phyloP scores from a whole-genome alignment of 2,329 filamentous ascomycete genomes.

The Trichoderma sp. region DNA sequence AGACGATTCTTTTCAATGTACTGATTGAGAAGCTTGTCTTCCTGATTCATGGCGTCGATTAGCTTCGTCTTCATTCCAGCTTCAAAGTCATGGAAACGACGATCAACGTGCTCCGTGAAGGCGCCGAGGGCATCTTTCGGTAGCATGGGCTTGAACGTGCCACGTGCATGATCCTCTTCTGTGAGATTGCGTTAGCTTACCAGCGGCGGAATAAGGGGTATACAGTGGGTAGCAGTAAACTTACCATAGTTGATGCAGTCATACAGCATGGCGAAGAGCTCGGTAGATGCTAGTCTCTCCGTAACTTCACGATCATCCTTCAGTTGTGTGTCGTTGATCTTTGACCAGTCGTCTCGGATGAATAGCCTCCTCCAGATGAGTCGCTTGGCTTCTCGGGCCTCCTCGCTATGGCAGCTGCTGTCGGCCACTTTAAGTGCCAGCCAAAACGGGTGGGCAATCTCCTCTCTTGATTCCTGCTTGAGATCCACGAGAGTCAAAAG shows the following conservation, averaged over 20 bases:
- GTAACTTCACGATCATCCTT: conserved; percentile 72
- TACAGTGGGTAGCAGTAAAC: conserved; percentile 36
- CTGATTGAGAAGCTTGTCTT: conserved; percentile 68
- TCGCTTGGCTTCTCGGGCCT: conserved; percentile 61
- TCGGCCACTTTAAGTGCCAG: conserved; percentile 68
- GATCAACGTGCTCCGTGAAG: conserved; percentile 63
- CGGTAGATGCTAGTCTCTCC: conserved; percentile 64
- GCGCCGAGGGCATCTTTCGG: conserved; percentile 62
- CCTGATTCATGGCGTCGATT: conserved; percentile 70
- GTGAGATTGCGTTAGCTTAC: conserved; percentile 30
- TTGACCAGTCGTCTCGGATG: conserved; percentile 81
- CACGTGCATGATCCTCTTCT: conserved; percentile 50
- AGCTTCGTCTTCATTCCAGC: conserved; percentile 69
- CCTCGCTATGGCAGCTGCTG: conserved; percentile 58
- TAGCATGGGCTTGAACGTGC: conserved; percentile 50
- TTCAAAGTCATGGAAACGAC: conserved; percentile 62
- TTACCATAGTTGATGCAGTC: conserved; percentile 68
- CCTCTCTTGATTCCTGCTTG: conserved; percentile 52
- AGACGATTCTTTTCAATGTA: conserved; percentile 71
- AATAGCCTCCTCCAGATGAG: conserved; percentile 87
- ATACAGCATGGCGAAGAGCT: conserved; percentile 68
- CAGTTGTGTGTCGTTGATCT: conserved; percentile 75
- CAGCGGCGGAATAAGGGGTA: not conserved
- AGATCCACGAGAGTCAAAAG: conserved; percentile 74
- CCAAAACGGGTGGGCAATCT: conserved; percentile 72